These are phyloP conservation scores for Nicotiana tabacum DNA, from an alignment of 257 asterid species.

Conservation along the genomic window DNA sequence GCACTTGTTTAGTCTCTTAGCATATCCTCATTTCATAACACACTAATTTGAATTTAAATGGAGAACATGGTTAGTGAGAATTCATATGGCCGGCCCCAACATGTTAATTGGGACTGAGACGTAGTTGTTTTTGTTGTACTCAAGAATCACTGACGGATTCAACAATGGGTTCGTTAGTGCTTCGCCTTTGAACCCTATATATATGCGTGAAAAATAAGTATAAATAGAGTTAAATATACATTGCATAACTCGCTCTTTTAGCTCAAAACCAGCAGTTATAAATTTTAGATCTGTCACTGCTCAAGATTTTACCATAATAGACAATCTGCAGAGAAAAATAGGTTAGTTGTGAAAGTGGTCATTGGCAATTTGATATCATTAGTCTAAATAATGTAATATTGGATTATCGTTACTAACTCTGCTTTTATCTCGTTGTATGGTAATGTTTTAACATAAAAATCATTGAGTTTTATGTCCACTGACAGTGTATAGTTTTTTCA, in stretches of 20 bases:
- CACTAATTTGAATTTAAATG: background rate
- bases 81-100: no score
- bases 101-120: no score
- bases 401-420: background rate
- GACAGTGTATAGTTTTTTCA: background rate
- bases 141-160: background rate
- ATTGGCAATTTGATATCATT: background rate
- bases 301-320: background rate
- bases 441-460: background rate
- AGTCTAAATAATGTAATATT: background rate
- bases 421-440: background rate
- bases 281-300: background rate
- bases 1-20: slow-evolving; percentile 10
- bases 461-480: background rate
- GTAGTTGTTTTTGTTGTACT: no score
- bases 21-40: background rate
- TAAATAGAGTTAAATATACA: background rate
- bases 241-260: background rate
- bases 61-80: no score
- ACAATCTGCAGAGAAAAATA: background rate
- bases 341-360: background rate
- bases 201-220: background rate
- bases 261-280: background rate
- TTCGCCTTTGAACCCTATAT: background rate
- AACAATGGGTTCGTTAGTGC: background rate